Conservation (phyloP, 148 eudicot species). For the Amaranthus palmeri region DNA sequence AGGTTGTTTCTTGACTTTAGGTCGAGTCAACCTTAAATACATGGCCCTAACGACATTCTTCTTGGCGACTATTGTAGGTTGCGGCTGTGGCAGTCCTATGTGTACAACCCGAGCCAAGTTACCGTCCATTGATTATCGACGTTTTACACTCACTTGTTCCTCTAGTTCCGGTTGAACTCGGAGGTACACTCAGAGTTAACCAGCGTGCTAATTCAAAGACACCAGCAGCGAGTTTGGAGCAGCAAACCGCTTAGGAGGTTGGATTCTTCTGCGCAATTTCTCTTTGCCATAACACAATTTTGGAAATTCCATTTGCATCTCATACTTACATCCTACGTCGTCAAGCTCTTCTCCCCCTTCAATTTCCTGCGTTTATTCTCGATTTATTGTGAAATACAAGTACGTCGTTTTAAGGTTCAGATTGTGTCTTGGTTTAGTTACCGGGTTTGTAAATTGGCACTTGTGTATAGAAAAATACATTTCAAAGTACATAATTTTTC, state of each 20-base stretch:
- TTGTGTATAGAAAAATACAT: constrained; percentile 5
- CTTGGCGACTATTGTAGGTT: constrained; percentile 39
- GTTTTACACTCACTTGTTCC: constrained; percentile 84
- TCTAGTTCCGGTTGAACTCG: constrained; percentile 73
- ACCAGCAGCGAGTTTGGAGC: not conserved
- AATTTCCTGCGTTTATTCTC: not conserved
- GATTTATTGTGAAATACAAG: not conserved
- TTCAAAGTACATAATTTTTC: not conserved
- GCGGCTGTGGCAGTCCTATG: constrained; percentile 94
- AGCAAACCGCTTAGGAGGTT: constrained; percentile 13
- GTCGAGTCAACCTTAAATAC: no score
- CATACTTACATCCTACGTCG: not conserved
- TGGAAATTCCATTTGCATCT: not conserved
- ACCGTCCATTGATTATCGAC: constrained; percentile 81
- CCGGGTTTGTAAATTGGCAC: constrained; percentile 13
- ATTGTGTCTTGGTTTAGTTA: constrained; percentile 4
- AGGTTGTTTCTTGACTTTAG: no score
- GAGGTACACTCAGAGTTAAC: constrained; percentile 62
- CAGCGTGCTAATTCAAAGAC: constrained; percentile 13
- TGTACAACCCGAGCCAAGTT: constrained; percentile 88
- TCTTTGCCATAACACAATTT: not conserved
- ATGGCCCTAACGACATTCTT: not conserved
- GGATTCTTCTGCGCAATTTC: not conserved
- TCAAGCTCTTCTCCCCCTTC: not conserved
- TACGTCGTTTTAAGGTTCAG: not conserved